Percentiles rank a stretch among this genome's conserved stretches.
phyloP scores from a whole-genome alignment of 805 yeast genomes.

The Yarrowia osloensis region DNA sequence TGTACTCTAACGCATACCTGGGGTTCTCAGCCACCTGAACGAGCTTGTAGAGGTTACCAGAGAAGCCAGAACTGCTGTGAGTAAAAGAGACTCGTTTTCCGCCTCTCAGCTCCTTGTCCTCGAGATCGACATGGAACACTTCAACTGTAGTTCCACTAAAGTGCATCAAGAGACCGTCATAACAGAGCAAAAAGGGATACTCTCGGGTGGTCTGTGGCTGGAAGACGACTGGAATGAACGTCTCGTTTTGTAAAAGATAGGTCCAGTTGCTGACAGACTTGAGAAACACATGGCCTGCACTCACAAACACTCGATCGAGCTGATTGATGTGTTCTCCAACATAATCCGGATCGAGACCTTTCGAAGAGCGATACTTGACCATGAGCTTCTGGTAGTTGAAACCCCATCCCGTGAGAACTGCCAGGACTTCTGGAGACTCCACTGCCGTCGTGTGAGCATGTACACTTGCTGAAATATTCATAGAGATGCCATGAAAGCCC shows the following conservation, averaged over 20 bases:
- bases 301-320: background rate
- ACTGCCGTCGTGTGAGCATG: background rate
- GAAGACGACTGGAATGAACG: background rate
- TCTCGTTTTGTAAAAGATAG: background rate
- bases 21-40: background rate
- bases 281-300: background rate
- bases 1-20: background rate
- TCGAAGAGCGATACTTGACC: background rate
- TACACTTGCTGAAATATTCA: background rate
- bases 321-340: background rate
- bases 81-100: background rate
- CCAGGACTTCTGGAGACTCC: background rate
- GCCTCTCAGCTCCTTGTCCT: background rate
- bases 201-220: background rate
- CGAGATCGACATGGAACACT: background rate
- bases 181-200: background rate
- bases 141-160: background rate
- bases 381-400: slow-evolving; percentile 3
- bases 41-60: background rate
- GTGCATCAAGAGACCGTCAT: background rate
- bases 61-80: background rate
- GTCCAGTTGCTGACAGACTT: slow-evolving; percentile 10
- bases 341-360: background rate
- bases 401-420: slow-evolving; percentile 6
- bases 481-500: background rate